Evolutionary conservation across 805 yeast genomes (phyloP).

Genomic region (Ogataea ganodermae): DNA sequence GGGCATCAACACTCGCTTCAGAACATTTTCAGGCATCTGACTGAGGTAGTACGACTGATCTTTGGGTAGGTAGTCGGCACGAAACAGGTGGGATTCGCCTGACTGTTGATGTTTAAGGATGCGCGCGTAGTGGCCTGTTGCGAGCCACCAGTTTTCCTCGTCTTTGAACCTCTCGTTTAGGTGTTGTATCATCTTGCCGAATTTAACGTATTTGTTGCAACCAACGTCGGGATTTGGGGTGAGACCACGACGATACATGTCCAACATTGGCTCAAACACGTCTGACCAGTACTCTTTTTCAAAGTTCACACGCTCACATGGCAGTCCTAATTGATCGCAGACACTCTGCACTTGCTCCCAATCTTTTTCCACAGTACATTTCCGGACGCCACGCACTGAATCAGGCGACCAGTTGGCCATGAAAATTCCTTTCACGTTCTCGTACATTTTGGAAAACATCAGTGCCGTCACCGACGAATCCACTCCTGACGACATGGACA

Average conservation of each 20-base stretch:
- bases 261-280: conserved; percentile 91
- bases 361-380: conserved; percentile 76
- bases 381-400: conserved; percentile 30
- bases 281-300: conserved; percentile 92
- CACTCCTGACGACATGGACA: conserved; percentile 97
- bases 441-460: conserved; percentile 49
- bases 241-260: conserved; percentile 63
- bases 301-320: conserved; percentile 75
- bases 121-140: conserved; percentile 82
- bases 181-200: conserved; percentile 71
- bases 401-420: conserved; percentile 87
- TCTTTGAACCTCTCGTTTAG: conserved; percentile 32
- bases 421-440: conserved; percentile 76
- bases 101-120: conserved; percentile 40
- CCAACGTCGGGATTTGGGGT: conserved; percentile 96
- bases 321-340: conserved; percentile 60
- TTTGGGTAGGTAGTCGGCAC: conserved; percentile 61
- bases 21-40: conserved; percentile 49
- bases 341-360: conserved; percentile 82
- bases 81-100: conserved; percentile 47
- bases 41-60: conserved; percentile 93
- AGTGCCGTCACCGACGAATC: conserved; percentile 88
- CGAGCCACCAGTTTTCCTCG: conserved; percentile 69
- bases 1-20: conserved; percentile 67
- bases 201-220: conserved; percentile 84